Base-by-base conservation (phyloP, 768 basidiomycete genomes). In the Panellus pusillus region DNA sequence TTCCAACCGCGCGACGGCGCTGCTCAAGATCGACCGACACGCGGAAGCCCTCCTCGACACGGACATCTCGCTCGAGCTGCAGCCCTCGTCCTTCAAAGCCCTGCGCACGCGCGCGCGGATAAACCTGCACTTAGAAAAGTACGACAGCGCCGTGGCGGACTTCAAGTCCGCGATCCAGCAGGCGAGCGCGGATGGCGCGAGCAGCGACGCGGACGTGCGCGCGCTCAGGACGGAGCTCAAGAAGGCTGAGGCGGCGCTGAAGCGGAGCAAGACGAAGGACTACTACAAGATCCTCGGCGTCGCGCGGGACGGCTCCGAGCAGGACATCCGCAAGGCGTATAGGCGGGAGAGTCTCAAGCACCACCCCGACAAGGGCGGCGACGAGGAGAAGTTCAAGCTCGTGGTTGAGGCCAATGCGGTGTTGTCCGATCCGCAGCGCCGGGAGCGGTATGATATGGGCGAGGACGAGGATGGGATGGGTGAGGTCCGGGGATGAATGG, bases 371-470 rank as follows among this genome's bases (percentile, higher is more conserved):
- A 92, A 92, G 80, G 93, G 95, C 24, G 95, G 95, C 27, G 91
- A 93, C 66, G 94, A 96, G 63, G 96, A 97, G 66, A 89, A 91
- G 62, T 98, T 98, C 82, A 97, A 98, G 70, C 79, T 93, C 18
- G 86, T 92, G 28, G 83, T 77, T 1, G 93, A 93, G 69, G 90
- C 91, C 2, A 79, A 94, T 57, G 80, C 83, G 8, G 87, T 94
- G 4, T 82, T 94, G 2, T 91, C 89, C 0, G 93, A 94, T 61
- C 79, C 90, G 1, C 74, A 73, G 11, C 75, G 85, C 40, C 79
- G 91, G 38, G 77, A 85, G 61, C 80, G 91, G 37, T 93, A 93
- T 61, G 91, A 93, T 67, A 64, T 82, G 67, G 91, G 91, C 32
- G 90, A 90, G 58, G 91, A 91, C 62, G 89, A 91, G 60, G 89